These are phyloP conservation scores for Silene uniflora DNA, from an alignment of 148 eudicot species.

Conservation along the genomic window DNA sequence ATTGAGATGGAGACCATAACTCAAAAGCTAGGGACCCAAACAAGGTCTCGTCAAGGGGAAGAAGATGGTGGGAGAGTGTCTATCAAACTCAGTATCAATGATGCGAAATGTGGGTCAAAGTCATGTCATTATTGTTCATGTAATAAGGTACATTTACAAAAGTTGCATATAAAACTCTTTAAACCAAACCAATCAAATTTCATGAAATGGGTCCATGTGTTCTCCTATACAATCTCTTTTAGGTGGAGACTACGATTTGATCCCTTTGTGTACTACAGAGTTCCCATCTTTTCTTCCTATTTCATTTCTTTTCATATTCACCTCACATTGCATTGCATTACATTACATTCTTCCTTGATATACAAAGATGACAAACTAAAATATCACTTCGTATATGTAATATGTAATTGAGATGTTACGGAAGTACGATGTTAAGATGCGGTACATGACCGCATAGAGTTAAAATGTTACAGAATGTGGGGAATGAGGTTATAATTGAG, in stretches of 20 bases:
- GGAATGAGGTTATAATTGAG: neutral
- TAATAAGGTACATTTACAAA: neutral
- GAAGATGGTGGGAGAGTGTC: neutral
- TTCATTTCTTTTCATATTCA: neutral
- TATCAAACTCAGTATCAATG: neutral
- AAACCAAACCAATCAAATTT: neutral
- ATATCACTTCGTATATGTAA: neutral
- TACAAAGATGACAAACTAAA: neutral
- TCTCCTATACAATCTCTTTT: neutral
- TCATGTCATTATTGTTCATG: neutral
- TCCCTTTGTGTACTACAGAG: neutral
- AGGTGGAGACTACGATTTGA: neutral
- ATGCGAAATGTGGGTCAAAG: neutral
- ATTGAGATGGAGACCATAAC: neutral
- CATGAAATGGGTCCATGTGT: neutral
- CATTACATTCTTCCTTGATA: neutral
- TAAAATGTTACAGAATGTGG: too few relatives aligned
- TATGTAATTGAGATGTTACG: neutral
- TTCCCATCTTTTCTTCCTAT: neutral
- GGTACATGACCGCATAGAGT: too few relatives aligned
- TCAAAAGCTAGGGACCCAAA: neutral
- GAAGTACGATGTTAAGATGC: neutral
- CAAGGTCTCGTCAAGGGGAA: neutral
- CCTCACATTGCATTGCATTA: neutral
- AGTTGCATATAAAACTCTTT: neutral